A percentile compares a stretch with the other conserved stretches of the same genome.
Conservation (phyloP, 2,329 filamentous ascomycete genomes). For the Venturia aucupariae region DNA sequence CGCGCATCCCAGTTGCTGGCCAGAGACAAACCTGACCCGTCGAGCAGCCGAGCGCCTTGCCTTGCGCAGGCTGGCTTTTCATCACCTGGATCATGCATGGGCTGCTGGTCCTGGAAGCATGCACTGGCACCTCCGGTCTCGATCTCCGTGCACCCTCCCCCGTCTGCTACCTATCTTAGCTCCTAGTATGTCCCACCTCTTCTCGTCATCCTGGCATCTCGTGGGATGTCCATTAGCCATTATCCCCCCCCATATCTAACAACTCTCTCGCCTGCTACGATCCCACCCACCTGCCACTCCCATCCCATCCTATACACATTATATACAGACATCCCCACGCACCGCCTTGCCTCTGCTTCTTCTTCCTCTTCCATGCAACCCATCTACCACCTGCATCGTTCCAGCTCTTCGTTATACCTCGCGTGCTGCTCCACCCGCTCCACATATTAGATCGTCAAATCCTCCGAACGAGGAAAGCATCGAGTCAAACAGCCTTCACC, state of each 20-base stretch:
- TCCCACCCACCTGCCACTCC: not conserved
- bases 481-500: not conserved
- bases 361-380: not conserved
- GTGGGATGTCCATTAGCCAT: conserved; percentile 12
- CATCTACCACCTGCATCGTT: conserved; percentile 3
- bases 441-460: conserved; percentile 1
- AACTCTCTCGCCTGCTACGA: conserved; percentile 1
- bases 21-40: conserved; percentile 1
- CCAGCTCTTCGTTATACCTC: not conserved
- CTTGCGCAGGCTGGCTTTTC: conserved; percentile 2
- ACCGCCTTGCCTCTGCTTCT: not conserved
- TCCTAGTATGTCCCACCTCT: conserved; percentile 13
- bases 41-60: conserved; percentile 9
- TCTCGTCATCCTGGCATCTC: conserved; percentile 14
- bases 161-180: conserved; percentile 1
- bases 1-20: not conserved
- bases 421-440: not conserved
- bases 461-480: conserved; percentile 1
- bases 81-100: conserved; percentile 11
- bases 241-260: conserved; percentile 12
- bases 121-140: conserved; percentile 9
- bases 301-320: not conserved
- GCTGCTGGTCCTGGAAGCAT: conserved; percentile 8
- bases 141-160: conserved; percentile 14
- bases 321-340: not conserved